A percentile compares a stretch with the other conserved stretches of the same genome.
These are phyloP conservation scores for Lindgomyces ingoldianus DNA, from an alignment of 495 filamentous ascomycete genomes.

Conservation along the genomic window DNA sequence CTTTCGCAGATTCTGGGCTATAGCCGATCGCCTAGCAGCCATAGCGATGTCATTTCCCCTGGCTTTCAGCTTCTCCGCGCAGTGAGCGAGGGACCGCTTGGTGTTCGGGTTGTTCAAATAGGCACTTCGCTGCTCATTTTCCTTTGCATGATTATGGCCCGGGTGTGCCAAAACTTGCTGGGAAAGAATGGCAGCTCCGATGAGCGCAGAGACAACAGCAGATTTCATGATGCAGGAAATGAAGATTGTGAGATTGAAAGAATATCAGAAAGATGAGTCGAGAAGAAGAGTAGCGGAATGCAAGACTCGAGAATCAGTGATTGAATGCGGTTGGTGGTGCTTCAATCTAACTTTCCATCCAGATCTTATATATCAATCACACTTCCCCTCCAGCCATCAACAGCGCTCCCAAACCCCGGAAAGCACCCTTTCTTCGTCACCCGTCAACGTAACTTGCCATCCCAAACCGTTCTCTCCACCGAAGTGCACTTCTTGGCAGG, in stretches of 20 bases:
- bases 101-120: constrained; percentile 31
- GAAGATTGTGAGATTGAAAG: not conserved
- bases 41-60: constrained; percentile 17
- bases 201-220: not conserved
- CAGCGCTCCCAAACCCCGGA: not conserved
- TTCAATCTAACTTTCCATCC: not conserved
- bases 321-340: not conserved
- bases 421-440: not conserved
- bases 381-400: not conserved
- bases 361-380: not conserved
- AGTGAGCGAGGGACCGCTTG: constrained; percentile 21
- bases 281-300: not conserved
- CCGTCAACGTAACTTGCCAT: not conserved
- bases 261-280: not conserved
- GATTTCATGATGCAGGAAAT: constrained; percentile 7
- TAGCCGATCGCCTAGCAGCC: constrained; percentile 5
- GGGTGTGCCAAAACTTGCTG: constrained; percentile 32
- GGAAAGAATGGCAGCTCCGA: constrained; percentile 5
- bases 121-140: constrained; percentile 13
- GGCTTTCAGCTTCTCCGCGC: constrained; percentile 14
- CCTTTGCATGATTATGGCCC: constrained; percentile 5
- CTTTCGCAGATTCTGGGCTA: constrained; percentile 4
- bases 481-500: not conserved
- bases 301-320: not conserved
- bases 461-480: not conserved